Base-by-base conservation (phyloP, 495 filamentous ascomycete species). In the Acidomyces sp. region DNA sequence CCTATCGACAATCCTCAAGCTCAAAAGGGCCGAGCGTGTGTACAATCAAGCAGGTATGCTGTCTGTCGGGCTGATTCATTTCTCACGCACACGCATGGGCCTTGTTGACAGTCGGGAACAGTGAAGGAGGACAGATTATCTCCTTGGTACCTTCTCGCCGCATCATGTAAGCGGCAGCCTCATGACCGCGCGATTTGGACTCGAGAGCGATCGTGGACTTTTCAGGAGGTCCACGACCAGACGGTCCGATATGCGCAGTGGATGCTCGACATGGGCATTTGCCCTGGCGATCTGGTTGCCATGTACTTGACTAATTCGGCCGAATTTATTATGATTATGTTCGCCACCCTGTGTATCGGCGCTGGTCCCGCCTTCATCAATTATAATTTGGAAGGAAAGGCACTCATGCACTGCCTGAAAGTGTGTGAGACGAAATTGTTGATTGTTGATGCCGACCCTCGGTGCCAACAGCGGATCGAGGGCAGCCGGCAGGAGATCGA, bases 401-500 rank as follows among this genome's bases (percentile, higher is more conserved):
- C 31, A 6, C 15, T 34, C 9, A 9, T 34, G 31, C 31, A 34
- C 20, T 34, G 31, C 20, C 31, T 34, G 31, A 16, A 34, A 6
- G 31, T 34, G 6, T 34, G 31, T 16, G 31, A 34, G 31, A 34
- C 31, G 31, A 34, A 18, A 34, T 34, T 34, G 16, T 34, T 34
- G 31, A 34, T 34, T 34, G 31, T 34, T 9, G 31, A 34, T 18
- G 31, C 7, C 12, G 31, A 34, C 20, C 12, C 6, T 6, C 12
- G 31, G 7, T 34, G 31, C 15, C 31, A 34, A 18, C 31, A 34
- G 31, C 7, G 31, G 6, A 18, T 34, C 9, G 31, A 16, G 31
- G 16, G 16, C 12, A 34, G 31, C 16, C 6, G 31, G 20, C 6
- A 12, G 6, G 31, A 34, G 31, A 34, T 34, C 16, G 31, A 34